Percentiles rank a stretch among this genome's conserved stretches.
phyloP scores from a whole-genome alignment of 2,329 filamentous ascomycete genomes.

The Exserohilum turcica region DNA sequence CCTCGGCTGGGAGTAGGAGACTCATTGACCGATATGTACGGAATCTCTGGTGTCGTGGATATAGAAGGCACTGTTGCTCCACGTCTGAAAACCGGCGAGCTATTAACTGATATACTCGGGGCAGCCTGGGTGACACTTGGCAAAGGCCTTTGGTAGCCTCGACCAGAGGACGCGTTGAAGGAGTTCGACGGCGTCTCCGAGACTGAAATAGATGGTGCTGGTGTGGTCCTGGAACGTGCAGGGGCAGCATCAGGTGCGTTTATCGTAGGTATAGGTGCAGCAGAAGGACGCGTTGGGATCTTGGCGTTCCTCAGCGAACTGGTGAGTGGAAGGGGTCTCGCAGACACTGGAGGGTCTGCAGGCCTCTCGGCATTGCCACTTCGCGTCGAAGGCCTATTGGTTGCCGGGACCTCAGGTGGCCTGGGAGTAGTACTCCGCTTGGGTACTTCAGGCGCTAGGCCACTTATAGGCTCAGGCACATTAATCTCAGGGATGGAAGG shows the following conservation, averaged over 20 bases:
- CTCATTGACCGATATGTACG: slow-evolving; percentile 35
- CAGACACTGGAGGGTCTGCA: slow-evolving; percentile 31
- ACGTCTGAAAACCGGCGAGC: slow-evolving; percentile 18
- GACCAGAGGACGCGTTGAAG: slow-evolving; percentile 21
- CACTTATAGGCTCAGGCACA: slow-evolving; percentile 56
- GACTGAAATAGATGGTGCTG: slow-evolving; percentile 26
- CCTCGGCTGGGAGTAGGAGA: slow-evolving; percentile 14
- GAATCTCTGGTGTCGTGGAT: slow-evolving; percentile 30
- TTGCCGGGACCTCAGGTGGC: slow-evolving; percentile 36
- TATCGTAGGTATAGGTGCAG: slow-evolving; percentile 51
- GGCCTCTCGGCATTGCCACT: slow-evolving; percentile 27
- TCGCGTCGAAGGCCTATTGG: slow-evolving; percentile 35
- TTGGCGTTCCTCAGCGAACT: slow-evolving; percentile 37
- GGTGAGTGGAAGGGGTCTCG: slow-evolving; percentile 32
- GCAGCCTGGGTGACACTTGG: slow-evolving; percentile 26
- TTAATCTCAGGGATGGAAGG: slow-evolving; percentile 43
- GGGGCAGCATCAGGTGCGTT: slow-evolving; percentile 54
- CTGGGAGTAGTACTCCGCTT: slow-evolving; percentile 22
- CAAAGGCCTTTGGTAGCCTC: slow-evolving; percentile 23
- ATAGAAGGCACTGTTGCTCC: slow-evolving; percentile 16
- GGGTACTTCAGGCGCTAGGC: slow-evolving; percentile 49
- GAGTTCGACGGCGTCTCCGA: slow-evolving; percentile 35
- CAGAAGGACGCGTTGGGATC: slow-evolving; percentile 28
- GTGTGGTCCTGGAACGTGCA: slow-evolving; percentile 32
- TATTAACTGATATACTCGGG: slow-evolving; percentile 34